Conservation (phyloP, 2,329 filamentous ascomycete genomes). For the Colletotrichum gloeosporioides region DNA sequence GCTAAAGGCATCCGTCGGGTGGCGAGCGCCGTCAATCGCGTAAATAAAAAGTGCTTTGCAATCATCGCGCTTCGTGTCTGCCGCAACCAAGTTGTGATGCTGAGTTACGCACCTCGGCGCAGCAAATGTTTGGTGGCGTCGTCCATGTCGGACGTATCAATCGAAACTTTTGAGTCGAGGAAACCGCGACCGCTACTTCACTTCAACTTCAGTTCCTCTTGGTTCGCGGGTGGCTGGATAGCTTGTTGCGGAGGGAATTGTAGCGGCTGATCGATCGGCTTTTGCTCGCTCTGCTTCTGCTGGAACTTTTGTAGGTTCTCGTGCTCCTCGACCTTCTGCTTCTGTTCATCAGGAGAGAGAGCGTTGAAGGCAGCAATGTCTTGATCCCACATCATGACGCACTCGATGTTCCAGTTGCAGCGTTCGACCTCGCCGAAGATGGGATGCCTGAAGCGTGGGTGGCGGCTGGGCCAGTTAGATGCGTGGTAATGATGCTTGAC, state of each 20-base stretch:
- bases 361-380: slow-evolving; percentile 66
- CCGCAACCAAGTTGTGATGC: background rate
- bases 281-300: slow-evolving; percentile 34
- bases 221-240: background rate
- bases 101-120: background rate
- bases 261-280: background rate
- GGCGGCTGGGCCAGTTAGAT: slow-evolving; percentile 71
- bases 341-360: slow-evolving; percentile 64
- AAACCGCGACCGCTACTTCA: background rate
- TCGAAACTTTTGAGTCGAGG: background rate
- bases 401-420: slow-evolving; percentile 73
- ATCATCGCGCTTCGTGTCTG: background rate
- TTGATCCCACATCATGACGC: slow-evolving; percentile 69
- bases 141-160: background rate
- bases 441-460: slow-evolving; percentile 71
- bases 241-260: background rate
- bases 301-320: slow-evolving; percentile 26
- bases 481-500: slow-evolving; percentile 80
- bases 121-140: background rate
- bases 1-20: background rate
- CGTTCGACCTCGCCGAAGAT: slow-evolving; percentile 73
- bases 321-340: slow-evolving; percentile 46
- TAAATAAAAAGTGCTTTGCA: background rate
- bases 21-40: background rate
- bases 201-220: slow-evolving; percentile 1